Base-by-base conservation (phyloP, 495 filamentous ascomycete species). In the Glarea lozoyensis region DNA sequence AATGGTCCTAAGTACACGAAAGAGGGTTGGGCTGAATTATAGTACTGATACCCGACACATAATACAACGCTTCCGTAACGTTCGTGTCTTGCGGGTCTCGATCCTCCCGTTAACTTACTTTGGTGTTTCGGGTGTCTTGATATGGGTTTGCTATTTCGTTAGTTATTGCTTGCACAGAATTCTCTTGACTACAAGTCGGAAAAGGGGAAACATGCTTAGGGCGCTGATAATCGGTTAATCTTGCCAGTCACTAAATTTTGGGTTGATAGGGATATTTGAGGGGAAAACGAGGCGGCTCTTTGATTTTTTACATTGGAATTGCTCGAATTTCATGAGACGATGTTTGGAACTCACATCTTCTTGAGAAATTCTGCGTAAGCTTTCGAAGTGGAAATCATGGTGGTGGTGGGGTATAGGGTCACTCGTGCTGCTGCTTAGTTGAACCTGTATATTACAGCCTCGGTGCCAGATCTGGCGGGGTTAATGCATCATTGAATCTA, bases 31-130 rank as follows among this genome's bases (percentile, higher is more conserved):
- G 38, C 7, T 40, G 49, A 50, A 45, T 52, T 55, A 49, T 13
- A 10, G 43, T 38, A 51, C 44, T 53, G 54, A 58, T 55, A 55
- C 48, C 55, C 52, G 48, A 52, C 55, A 52, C 46, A 57, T 46
- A 53, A 50, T 53, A 31, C 43, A 40, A 40, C 41, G 17, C 21
- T 21, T 15, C 25, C 36, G 25, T 20, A 19, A 21, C 39, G 39
- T 47, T 50, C 40, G 53, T 56, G 49, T 50, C 49, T 42, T 50
- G 46, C 53, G 43, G 53, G 49, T 50, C 41, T 50, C 46, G 35
- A 46, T 43, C 46, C 49, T 45, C 46, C 19, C 31, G 25, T 43
- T 42, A 46, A 40, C 44, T 52, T 34, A 39, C 42, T 43, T 22
- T 25, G 37, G 42, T 43, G 53, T 49, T 56, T 53, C 43, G 12